Conservation (phyloP, 345 rosid genomes). For the Cardamine resedifolia region DNA sequence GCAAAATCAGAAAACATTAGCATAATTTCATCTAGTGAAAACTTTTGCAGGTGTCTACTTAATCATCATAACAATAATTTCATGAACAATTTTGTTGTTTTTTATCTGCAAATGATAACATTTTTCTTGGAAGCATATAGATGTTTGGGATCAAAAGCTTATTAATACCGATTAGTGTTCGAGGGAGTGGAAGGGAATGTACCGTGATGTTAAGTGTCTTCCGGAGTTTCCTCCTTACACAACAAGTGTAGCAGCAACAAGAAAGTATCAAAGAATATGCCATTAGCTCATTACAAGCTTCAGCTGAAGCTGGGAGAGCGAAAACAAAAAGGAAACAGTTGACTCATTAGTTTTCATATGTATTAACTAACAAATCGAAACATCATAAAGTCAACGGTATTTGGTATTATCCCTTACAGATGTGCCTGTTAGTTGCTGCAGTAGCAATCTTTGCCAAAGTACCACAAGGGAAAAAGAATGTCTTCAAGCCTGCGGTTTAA, state of each 20-base stretch:
- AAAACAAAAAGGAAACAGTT: neutral
- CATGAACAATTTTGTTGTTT: neutral
- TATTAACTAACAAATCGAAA: neutral
- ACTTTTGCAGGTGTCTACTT: neutral
- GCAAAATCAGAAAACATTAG: conserved; percentile 22
- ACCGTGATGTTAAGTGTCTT: conserved; percentile 78
- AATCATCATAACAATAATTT: neutral
- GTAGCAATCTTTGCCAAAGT: conserved; percentile 83
- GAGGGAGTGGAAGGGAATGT: conserved; percentile 31
- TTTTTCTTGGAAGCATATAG: neutral
- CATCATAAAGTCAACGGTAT: neutral
- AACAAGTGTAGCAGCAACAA: conserved; percentile 98
- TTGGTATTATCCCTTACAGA: conserved; percentile 58
- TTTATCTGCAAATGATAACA: neutral
- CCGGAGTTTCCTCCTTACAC: conserved; percentile 90
- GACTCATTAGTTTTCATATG: neutral
- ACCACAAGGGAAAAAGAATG: conserved; percentile 88
- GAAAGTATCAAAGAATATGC: conserved; percentile 90
- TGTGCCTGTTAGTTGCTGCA: conserved; percentile 76
- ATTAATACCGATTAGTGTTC: neutral
- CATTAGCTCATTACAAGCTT: conserved; percentile 93
- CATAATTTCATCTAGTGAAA: too few species aligned
- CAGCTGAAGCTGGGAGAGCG: conserved; percentile 74
- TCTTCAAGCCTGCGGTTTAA: conserved; percentile 65
- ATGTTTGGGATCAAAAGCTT: neutral